Evolutionary conservation across 768 basidiomycete genomes (phyloP).

Genomic region (Paxillus rubicundulus): DNA sequence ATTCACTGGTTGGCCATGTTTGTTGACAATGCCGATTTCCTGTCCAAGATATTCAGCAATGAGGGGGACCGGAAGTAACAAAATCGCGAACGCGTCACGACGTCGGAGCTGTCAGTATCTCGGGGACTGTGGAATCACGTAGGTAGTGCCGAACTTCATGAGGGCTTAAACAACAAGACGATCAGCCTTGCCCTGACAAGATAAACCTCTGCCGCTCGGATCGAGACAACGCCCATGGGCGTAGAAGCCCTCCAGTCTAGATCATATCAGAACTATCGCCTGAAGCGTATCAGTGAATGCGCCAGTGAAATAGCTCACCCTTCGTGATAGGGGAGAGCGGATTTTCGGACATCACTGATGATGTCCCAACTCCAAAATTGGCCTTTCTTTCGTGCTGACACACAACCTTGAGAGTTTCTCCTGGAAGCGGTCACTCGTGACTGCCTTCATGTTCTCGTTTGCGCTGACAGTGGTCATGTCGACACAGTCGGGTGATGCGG

Average conservation of each 20-base stretch:
- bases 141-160: slow-evolving; percentile 68
- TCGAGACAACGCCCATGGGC: slow-evolving; percentile 58
- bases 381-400: slow-evolving; percentile 29
- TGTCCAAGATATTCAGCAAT: slow-evolving; percentile 9
- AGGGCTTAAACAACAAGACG: slow-evolving; percentile 63
- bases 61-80: slow-evolving; percentile 29
- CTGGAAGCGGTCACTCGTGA: slow-evolving; percentile 32
- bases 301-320: slow-evolving; percentile 1
- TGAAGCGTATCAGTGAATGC: background rate
- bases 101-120: slow-evolving; percentile 28
- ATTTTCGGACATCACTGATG: slow-evolving; percentile 33
- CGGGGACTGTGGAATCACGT: slow-evolving; percentile 46
- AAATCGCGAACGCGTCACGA: slow-evolving; percentile 34
- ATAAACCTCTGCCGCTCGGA: slow-evolving; percentile 58
- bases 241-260: slow-evolving; percentile 21
- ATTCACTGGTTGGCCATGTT: slow-evolving; percentile 21
- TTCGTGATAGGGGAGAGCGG: slow-evolving; percentile 20
- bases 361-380: slow-evolving; percentile 39
- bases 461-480: slow-evolving; percentile 11
- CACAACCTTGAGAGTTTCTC: slow-evolving; percentile 24
- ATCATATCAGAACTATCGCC: background rate
- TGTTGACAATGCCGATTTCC: slow-evolving; percentile 38
- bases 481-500: background rate
- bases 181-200: slow-evolving; percentile 45
- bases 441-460: slow-evolving; percentile 30